A percentile compares a stretch with the other conserved stretches of the same genome.
phyloP scores from a whole-genome alignment of 2,329 filamentous ascomycete species.

The Aspergillus sojae region DNA sequence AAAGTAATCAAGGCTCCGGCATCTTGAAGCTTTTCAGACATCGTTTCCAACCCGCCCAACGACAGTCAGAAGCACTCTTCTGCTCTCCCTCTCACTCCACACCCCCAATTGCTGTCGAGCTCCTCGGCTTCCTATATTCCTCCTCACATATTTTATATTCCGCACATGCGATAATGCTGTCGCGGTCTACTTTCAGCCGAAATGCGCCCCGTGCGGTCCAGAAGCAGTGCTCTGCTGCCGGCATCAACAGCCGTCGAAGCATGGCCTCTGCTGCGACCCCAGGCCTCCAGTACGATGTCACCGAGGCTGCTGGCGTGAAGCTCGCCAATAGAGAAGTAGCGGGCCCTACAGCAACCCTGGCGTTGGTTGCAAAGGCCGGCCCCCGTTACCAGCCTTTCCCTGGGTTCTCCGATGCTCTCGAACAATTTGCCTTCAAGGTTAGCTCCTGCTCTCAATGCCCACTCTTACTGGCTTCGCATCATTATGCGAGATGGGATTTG shows the following conservation, averaged over 20 bases:
- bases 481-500: constrained; percentile 12
- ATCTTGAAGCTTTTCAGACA: constrained; percentile 48
- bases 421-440: constrained; percentile 98
- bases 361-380: constrained; percentile 90
- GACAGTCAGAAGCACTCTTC: constrained; percentile 32
- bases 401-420: constrained; percentile 84
- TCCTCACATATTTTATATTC: constrained; percentile 52
- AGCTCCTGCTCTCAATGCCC: constrained; percentile 33
- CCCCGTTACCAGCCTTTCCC: constrained; percentile 89
- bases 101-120: constrained; percentile 39
- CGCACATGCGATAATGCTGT: constrained; percentile 66
- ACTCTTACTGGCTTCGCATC: not conserved
- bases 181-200: constrained; percentile 66
- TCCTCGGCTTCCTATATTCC: constrained; percentile 39
- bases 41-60: constrained; percentile 31
- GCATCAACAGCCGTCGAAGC: constrained; percentile 58
- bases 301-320: constrained; percentile 86
- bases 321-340: constrained; percentile 86
- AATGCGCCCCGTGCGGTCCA: constrained; percentile 65
- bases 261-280: constrained; percentile 68
- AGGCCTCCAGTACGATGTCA: constrained; percentile 83
- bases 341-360: constrained; percentile 86
- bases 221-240: constrained; percentile 59
- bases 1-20: constrained; percentile 42
- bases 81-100: constrained; percentile 29